Evolutionary conservation across 352 stramenopile species (phyloP).

Genomic region (Phytophthora palmivora): DNA sequence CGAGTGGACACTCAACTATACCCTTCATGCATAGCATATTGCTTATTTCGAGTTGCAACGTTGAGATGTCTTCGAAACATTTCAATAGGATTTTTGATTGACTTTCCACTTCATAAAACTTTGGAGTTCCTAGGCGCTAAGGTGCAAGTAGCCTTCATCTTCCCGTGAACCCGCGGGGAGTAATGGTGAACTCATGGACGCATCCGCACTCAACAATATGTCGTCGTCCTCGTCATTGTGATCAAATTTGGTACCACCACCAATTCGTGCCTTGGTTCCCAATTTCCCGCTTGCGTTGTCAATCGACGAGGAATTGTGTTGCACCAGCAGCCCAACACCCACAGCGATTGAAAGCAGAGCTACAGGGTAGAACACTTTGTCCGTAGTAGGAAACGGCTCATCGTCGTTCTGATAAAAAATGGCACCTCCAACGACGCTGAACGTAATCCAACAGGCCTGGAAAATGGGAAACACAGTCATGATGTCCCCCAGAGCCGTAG

Average conservation of each 20-base stretch:
- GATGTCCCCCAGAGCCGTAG: slow-evolving; percentile 83
- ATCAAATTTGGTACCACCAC: slow-evolving; percentile 28
- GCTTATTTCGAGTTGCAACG: slow-evolving; percentile 8
- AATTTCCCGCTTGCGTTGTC: slow-evolving; percentile 11
- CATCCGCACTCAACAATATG: slow-evolving; percentile 66
- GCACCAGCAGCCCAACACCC: slow-evolving; percentile 77
- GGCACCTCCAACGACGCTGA: slow-evolving; percentile 84
- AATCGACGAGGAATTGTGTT: slow-evolving; percentile 55
- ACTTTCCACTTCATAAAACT: slow-evolving; percentile 22
- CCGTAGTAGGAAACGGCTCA: slow-evolving; percentile 50
- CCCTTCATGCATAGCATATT: slow-evolving; percentile 5
- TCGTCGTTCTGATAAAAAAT: slow-evolving; percentile 87
- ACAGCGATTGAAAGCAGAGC: slow-evolving; percentile 71
- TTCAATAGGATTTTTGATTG: slow-evolving; percentile 34
- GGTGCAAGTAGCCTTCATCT: slow-evolving; percentile 62
- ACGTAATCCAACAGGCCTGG: slow-evolving; percentile 90
- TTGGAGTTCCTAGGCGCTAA: slow-evolving; percentile 34
- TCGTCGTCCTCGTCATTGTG: slow-evolving; percentile 56
- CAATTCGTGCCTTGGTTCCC: slow-evolving; percentile 20
- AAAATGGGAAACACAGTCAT: slow-evolving; percentile 92
- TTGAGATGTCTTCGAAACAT: slow-evolving; percentile 12
- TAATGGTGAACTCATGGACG: slow-evolving; percentile 71
- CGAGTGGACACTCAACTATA: too few species aligned
- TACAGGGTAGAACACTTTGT: slow-evolving; percentile 80
- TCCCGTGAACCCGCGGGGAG: slow-evolving; percentile 51